Evolutionary conservation across 352 stramenopile species (phyloP), one percentile per base, ranked within the genome.

Genomic region (Blastocystis sp.): DNA sequence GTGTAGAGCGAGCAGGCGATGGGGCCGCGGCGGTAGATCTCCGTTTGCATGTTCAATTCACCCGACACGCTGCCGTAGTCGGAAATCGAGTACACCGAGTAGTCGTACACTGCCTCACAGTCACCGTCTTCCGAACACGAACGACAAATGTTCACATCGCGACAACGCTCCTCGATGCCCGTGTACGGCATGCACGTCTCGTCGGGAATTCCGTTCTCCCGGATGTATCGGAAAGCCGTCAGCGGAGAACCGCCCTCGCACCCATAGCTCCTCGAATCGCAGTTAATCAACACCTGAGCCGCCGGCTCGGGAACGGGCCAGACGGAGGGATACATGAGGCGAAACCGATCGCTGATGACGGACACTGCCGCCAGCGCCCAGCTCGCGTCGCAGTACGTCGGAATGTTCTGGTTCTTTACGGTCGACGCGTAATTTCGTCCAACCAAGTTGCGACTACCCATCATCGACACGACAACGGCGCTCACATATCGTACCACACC

Each of bases 391-490:
- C 92, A 96, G 87, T 94, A 96, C 87, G 92, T 88, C 29, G 95
- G 95, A 76, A 98, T 96, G 88, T 99, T 95, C 88, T 99, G 96
- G 89, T 99, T 99, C 85, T 97, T 94, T 87, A 94, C 93, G 89
- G 94, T 96, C n/a, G 94, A 98, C 16, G 97, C 90, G 87, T 93
- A 97, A 88, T 92, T 95, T 84, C 91, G 92, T 54, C 94, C 94
- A 85, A 96, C 90, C 0, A 98, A 88, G 86, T 97, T 92, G 54
- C 93, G 91, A 21, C 75, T 85, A 85, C 11, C 4, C 2, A 0
- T 56, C 46, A 53, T 32, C 3, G n/a, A 32, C 3, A 59, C n/a
- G 4, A 14, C 32, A 27, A 16, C 7, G 11, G 4, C n/a, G n/a
- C 11, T 3, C 32, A 59, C 51, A 59, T 59, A 59, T 59, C 51